Percentiles rank a stretch among this genome's conserved stretches.
Evolutionary conservation across 176 grass and related monocot species (phyloP).

Genomic region (Phoenix dactylifera): DNA sequence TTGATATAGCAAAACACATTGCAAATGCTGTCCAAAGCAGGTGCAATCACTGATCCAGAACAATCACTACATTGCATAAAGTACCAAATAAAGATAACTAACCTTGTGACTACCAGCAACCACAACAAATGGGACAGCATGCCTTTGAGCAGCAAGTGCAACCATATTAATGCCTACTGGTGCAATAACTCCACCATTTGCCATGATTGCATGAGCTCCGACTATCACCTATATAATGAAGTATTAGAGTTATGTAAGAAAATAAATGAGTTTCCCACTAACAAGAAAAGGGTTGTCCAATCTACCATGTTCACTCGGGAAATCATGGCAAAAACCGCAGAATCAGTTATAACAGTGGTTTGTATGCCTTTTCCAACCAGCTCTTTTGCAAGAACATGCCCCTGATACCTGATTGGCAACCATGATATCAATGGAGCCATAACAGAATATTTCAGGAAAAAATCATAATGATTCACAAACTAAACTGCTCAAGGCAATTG

Average conservation of each 20-base stretch:
- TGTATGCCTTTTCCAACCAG: slow-evolving; percentile 77
- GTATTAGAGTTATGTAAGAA: background rate
- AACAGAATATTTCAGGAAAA: background rate
- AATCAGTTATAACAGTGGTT: slow-evolving; percentile 89
- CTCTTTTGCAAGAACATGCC: slow-evolving; percentile 96
- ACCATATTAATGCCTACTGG: slow-evolving; percentile 96
- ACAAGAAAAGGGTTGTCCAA: slow-evolving; percentile 11
- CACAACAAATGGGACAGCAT: slow-evolving; percentile 95
- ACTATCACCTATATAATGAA: slow-evolving; percentile 69
- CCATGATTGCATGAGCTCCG: slow-evolving; percentile 97
- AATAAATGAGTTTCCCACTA: slow-evolving; percentile 10
- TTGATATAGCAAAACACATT: too few relatives aligned
- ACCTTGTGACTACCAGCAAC: slow-evolving; percentile 98
- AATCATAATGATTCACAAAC: background rate
- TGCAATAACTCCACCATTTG: slow-evolving; percentile 95
- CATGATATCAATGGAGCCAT: slow-evolving; percentile 4
- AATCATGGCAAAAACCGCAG: slow-evolving; percentile 98
- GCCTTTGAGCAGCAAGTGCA: slow-evolving; percentile 92
- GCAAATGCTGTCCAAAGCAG: too few relatives aligned
- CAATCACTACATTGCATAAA: too few relatives aligned
- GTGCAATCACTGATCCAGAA: too few relatives aligned
- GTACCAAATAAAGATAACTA: background rate
- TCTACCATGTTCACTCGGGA: slow-evolving; percentile 98
- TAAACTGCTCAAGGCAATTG: background rate
- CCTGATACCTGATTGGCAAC: slow-evolving; percentile 59